Percentiles rank a stretch among this genome's conserved stretches.
These are phyloP conservation scores for Phytophthora europaea DNA, from an alignment of 352 stramenopile genomes.

Conservation along the genomic window DNA sequence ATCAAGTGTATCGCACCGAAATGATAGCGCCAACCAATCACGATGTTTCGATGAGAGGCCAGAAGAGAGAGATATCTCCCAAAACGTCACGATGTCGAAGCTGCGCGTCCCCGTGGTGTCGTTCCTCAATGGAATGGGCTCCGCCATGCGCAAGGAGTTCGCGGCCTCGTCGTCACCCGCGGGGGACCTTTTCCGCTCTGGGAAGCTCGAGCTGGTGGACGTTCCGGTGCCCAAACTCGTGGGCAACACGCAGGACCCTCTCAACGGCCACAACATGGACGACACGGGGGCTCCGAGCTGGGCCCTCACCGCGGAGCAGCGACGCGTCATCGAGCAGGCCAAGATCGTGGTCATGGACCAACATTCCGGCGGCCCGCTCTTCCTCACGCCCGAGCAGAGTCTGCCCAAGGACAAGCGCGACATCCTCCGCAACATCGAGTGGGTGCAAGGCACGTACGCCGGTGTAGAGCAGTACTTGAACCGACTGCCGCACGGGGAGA, in stretches of 20 bases:
- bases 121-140: slow-evolving; percentile 45
- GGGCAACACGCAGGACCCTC: slow-evolving; percentile 44
- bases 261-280: slow-evolving; percentile 41
- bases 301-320: slow-evolving; percentile 40
- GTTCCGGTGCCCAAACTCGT: slow-evolving; percentile 41
- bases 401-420: slow-evolving; percentile 41
- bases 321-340: slow-evolving; percentile 38
- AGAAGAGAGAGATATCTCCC: slow-evolving; percentile 22
- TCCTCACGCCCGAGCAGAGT: slow-evolving; percentile 42
- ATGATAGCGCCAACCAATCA: slow-evolving; percentile 14
- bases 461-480: slow-evolving; percentile 70
- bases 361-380: slow-evolving; percentile 48
- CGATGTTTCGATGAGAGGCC: slow-evolving; percentile 19
- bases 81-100: slow-evolving; percentile 13
- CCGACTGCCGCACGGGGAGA: slow-evolving; percentile 27
- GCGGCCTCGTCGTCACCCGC: slow-evolving; percentile 28
- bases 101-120: slow-evolving; percentile 42
- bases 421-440: slow-evolving; percentile 59
- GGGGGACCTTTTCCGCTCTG: slow-evolving; percentile 38
- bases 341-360: slow-evolving; percentile 53
- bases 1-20: slow-evolving; percentile 2
- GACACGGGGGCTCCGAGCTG: slow-evolving; percentile 29
- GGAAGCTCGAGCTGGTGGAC: slow-evolving; percentile 43
- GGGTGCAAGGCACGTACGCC: slow-evolving; percentile 78
- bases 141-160: slow-evolving; percentile 42